These are phyloP conservation scores for Spirogloea muscicola DNA, from an alignment of 139 green algal genomes.

Conservation along the genomic window DNA sequence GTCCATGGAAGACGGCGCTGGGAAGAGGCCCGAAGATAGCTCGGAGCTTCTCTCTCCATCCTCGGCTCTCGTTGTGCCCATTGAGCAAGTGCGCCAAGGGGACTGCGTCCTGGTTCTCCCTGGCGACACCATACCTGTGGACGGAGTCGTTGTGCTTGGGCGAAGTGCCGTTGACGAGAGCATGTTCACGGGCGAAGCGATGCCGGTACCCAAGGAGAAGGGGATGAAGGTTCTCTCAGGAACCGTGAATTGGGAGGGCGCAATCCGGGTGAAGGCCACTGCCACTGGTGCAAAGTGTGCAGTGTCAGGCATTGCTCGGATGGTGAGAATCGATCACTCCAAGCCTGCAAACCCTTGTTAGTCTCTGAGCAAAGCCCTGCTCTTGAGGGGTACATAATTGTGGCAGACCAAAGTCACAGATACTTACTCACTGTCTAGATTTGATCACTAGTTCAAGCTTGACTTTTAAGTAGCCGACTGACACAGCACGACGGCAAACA, in stretches of 20 bases:
- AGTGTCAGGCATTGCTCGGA: conserved; percentile 58
- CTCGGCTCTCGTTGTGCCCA: conserved; percentile 33
- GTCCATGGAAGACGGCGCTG: too few species aligned
- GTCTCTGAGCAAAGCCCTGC: too few species aligned
- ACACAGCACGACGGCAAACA: too few species aligned
- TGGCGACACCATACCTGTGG: conserved; percentile 82
- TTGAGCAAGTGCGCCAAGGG: conserved; percentile 47
- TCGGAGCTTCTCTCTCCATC: too few species aligned
- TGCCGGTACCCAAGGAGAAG: conserved; percentile 38
- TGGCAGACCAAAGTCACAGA: too few species aligned
- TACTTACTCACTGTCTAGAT: too few species aligned
- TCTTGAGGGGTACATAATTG: too few species aligned
- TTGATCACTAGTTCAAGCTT: too few species aligned
- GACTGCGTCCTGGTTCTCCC: conserved; percentile 80
- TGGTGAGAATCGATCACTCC: too few species aligned
- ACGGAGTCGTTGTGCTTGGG: conserved; percentile 70
- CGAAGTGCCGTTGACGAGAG: conserved; percentile 81
- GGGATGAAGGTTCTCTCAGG: neutral
- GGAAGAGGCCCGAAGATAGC: too few species aligned
- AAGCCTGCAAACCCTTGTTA: too few species aligned
- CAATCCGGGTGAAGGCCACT: conserved; percentile 64
- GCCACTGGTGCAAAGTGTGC: conserved; percentile 65
- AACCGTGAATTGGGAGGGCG: conserved; percentile 56
- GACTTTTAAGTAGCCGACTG: too few species aligned
- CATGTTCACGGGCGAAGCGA: conserved; percentile 90